These are phyloP conservation scores for Coemansia nantahalensis DNA, from an alignment of 192 early-diverging fungal genomes.

Conservation along the genomic window DNA sequence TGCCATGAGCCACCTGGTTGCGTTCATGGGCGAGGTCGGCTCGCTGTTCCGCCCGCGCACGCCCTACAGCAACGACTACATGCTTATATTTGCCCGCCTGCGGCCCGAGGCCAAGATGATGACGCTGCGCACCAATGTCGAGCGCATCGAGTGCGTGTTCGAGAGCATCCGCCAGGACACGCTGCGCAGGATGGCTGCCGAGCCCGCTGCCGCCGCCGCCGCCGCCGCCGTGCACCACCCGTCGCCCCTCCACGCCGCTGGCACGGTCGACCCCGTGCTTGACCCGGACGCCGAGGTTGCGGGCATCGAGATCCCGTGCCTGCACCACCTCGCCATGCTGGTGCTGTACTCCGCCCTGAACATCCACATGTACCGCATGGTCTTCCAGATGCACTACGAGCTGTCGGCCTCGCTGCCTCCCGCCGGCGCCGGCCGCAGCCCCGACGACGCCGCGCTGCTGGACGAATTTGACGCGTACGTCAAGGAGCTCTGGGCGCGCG, in stretches of 20 bases:
- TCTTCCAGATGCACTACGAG: slow-evolving; percentile 53
- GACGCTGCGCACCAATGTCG: slow-evolving; percentile 34
- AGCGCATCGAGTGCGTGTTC: slow-evolving; percentile 41
- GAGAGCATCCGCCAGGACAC: slow-evolving; percentile 40
- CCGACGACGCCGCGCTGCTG: slow-evolving; percentile 36
- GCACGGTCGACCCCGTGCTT: slow-evolving; percentile 19
- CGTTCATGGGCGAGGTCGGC: slow-evolving; percentile 48
- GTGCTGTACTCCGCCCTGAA: slow-evolving; percentile 49
- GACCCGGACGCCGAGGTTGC: slow-evolving; percentile 18
- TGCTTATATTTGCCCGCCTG: slow-evolving; percentile 29
- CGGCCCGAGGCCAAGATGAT: slow-evolving; percentile 28
- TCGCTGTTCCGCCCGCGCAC: slow-evolving; percentile 46
- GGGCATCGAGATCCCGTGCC: slow-evolving; percentile 46
- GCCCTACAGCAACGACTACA: slow-evolving; percentile 52
- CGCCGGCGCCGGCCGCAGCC: slow-evolving; percentile 8
- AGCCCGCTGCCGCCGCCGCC: not conserved
- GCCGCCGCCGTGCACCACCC: not conserved
- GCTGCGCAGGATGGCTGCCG: slow-evolving; percentile 21
- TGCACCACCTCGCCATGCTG: slow-evolving; percentile 47
- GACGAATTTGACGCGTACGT: slow-evolving; percentile 39
- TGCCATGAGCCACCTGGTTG: slow-evolving; percentile 51
- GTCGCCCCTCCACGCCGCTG: too few species aligned
- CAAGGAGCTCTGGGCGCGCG: slow-evolving; percentile 41
- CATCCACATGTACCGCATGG: slow-evolving; percentile 52
- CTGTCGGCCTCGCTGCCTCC: slow-evolving; percentile 35